phyloP scores from a whole-genome alignment of 352 stramenopile genomes.

The Globisporangium camurandrum region DNA sequence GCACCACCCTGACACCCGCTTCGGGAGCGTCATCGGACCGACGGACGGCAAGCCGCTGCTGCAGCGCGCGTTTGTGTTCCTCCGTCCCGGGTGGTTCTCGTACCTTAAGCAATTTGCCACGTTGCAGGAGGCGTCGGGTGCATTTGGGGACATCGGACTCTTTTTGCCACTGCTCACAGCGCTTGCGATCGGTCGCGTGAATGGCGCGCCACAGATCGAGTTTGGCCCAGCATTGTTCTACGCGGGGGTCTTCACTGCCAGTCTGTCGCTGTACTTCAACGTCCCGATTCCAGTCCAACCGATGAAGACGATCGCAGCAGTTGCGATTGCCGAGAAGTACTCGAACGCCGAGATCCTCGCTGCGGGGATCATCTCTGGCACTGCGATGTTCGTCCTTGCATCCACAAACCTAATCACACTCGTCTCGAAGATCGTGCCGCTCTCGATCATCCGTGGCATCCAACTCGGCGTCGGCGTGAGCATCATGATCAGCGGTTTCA shows the following conservation, averaged over 20 bases:
- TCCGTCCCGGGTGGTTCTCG: conserved; percentile 39
- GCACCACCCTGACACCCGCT: conserved; percentile 12
- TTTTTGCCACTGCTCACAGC: conserved; percentile 92
- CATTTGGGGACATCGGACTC: conserved; percentile 90
- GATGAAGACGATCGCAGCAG: conserved; percentile 92
- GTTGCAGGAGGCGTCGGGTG: conserved; percentile 80
- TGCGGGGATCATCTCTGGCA: conserved; percentile 81
- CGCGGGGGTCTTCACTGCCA: conserved; percentile 82
- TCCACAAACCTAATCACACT: conserved; percentile 87
- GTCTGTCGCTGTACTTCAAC: conserved; percentile 83
- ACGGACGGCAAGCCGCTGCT: conserved; percentile 32
- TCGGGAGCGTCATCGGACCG: conserved; percentile 36
- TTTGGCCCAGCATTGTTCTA: conserved; percentile 90
- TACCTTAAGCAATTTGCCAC: conserved; percentile 67
- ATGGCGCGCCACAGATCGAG: conserved; percentile 67
- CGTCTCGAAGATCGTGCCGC: conserved; percentile 84
- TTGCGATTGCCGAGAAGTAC: conserved; percentile 82
- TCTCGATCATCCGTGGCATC: conserved; percentile 86
- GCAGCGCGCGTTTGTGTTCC: conserved; percentile 49
- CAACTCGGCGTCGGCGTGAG: conserved; percentile 89
- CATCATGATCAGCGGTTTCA: conserved; percentile 82
- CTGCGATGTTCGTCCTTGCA: conserved; percentile 64
- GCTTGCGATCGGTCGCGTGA: conserved; percentile 68
- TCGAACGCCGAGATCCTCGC: conserved; percentile 73
- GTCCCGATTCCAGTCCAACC: conserved; percentile 93